These are phyloP conservation scores for Chytriomyces sp. DNA, from an alignment of 192 early-diverging fungal genomes.

Conservation along the genomic window DNA sequence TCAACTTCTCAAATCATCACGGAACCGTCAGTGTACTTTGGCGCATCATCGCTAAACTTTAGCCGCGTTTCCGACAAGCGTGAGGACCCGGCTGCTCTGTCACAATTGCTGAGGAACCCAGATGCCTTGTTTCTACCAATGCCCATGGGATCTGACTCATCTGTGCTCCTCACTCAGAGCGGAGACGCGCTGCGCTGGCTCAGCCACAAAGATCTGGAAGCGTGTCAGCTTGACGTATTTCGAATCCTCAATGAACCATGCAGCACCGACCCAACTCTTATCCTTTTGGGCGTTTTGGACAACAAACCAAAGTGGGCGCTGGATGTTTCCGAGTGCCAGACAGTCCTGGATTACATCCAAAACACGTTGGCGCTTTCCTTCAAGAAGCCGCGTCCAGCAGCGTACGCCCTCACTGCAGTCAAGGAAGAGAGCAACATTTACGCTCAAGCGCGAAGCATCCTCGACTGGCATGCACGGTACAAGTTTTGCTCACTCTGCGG, in stretches of 20 bases:
- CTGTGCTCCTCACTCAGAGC: not conserved
- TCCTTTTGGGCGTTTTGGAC: conserved; percentile 6
- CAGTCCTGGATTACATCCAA: not conserved
- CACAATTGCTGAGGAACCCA: not conserved
- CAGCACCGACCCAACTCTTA: not conserved
- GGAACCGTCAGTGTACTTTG: not conserved
- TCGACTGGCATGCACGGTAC: conserved; percentile 58
- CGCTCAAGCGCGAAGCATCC: conserved; percentile 48
- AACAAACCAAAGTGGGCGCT: conserved; percentile 1
- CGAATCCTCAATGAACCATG: not conserved
- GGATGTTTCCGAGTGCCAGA: not conserved
- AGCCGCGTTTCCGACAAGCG: not conserved
- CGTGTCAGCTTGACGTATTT: not conserved
- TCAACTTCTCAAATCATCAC: not conserved
- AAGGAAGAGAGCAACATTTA: conserved; percentile 40
- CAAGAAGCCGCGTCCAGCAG: conserved; percentile 19
- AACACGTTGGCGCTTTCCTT: not conserved
- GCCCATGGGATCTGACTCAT: not conserved
- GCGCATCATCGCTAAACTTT: not conserved
- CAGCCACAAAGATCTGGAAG: not conserved
- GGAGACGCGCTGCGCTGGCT: not conserved
- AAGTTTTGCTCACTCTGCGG: conserved; percentile 57
- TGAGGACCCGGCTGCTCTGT: not conserved
- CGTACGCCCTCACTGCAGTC: conserved; percentile 18
- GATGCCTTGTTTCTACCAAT: not conserved